Conservation (phyloP, 2,329 filamentous ascomycete species). For the Diaporthe velutina region DNA sequence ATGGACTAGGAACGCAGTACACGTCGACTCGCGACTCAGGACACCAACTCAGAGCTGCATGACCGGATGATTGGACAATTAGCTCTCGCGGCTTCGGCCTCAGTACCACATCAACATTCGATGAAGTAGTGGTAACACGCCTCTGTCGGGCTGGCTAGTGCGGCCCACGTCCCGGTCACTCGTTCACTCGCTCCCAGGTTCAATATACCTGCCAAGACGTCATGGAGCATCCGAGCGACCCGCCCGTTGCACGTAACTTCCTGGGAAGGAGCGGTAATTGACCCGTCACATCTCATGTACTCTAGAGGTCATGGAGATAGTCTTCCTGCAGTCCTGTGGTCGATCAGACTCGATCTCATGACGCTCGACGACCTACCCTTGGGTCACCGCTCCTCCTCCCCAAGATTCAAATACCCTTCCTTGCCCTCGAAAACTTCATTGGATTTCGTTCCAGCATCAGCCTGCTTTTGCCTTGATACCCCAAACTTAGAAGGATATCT, state of each 20-base stretch:
- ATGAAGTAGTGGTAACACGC: not conserved
- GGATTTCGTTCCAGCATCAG: not conserved
- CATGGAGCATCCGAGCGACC: conserved; percentile 33
- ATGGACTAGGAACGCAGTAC: conserved; percentile 9
- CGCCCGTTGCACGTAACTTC: not conserved
- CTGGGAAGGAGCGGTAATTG: not conserved
- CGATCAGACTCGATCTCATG: conserved; percentile 37
- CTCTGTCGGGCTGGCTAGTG: conserved; percentile 13
- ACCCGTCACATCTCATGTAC: conserved; percentile 22
- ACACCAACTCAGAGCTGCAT: not conserved
- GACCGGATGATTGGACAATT: conserved; percentile 11
- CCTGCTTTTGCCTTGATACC: conserved; percentile 24
- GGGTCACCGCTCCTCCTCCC: not conserved
- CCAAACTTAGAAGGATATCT: conserved; percentile 14
- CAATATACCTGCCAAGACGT: conserved; percentile 29
- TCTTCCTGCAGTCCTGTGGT: not conserved
- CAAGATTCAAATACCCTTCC: conserved; percentile 35
- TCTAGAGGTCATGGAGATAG: not conserved
- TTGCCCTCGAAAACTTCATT: not conserved
- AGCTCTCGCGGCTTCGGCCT: conserved; percentile 32
- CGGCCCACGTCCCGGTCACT: conserved; percentile 1
- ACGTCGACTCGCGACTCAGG: not conserved
- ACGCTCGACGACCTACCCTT: not conserved
- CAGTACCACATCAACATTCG: not conserved
- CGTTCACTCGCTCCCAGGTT: not conserved